Conservation (phyloP, 2,329 filamentous ascomycete species). For the Lachnellula cervina region DNA sequence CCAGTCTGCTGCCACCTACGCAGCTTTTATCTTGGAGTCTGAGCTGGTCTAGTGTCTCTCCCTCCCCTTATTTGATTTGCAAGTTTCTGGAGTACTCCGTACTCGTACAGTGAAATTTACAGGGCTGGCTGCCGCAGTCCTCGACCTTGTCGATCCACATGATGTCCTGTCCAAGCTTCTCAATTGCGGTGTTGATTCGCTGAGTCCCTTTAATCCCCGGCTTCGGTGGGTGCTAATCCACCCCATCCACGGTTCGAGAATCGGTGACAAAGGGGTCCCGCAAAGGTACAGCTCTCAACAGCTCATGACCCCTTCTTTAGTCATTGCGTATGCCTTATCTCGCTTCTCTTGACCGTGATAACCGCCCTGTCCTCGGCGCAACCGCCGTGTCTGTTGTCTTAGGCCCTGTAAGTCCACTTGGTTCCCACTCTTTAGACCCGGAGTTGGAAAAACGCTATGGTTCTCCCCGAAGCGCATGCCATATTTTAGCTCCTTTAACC, state of each 20-base stretch:
- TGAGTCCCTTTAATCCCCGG: neutral
- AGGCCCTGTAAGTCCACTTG: neutral
- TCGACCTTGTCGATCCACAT: neutral
- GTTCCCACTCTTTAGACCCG: neutral
- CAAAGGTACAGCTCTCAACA: neutral
- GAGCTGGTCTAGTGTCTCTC: neutral
- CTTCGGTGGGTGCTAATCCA: slow-evolving; percentile 1
- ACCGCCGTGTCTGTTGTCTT: neutral
- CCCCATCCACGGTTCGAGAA: slow-evolving; percentile 9
- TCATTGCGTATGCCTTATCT: neutral
- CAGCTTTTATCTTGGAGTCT: neutral
- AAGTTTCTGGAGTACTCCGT: neutral
- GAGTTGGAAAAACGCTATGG: neutral
- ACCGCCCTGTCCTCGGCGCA: neutral
- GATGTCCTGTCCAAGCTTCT: neutral
- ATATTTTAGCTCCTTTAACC: slow-evolving; percentile 1
- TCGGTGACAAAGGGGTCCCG: slow-evolving; percentile 7
- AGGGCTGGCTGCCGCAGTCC: neutral
- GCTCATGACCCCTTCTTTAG: neutral
- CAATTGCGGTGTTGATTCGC: neutral
- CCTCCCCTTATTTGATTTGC: neutral
- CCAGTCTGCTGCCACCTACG: neutral
- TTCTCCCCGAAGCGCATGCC: neutral
- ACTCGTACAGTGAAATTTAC: too few relatives aligned
- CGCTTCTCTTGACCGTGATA: too few relatives aligned